Base-by-base conservation (phyloP, 768 basidiomycete species). In the Termitomyces sp. region DNA sequence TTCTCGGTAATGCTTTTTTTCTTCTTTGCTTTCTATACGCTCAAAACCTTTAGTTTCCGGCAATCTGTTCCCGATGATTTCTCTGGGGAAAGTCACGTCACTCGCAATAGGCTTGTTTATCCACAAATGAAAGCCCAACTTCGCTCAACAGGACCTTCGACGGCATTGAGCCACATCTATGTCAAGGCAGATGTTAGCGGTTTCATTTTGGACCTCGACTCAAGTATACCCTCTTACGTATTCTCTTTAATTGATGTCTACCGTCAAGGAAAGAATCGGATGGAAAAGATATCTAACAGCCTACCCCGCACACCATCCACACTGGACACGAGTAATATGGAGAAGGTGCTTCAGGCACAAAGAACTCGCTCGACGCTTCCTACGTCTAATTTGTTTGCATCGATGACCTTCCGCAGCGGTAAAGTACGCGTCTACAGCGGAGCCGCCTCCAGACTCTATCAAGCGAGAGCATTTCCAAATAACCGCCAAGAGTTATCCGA, bases 161-260 rank as follows among this genome's bases (percentile, higher is more conserved):
- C 74, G 2, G 70, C 78, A 4, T 78, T 80, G 18, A 81, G 84
- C 38, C 80, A 83, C 59, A 73, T 91, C 24, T 84, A 83, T 76
- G 75, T 92, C 58, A 75, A 76, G 32, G 90, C 90, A 1, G 83
- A 80, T 55, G 89, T 96, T 66, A 90, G 86, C 67, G 94, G 94
- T 13, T 94, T 96, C 70, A 80, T 91, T 52, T 77, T 96, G 59
- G 91, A 95, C 67, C 76, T 96, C 24, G 93, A 95, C 69, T 87
- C 92, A 0, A 82, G 83, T 28, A 90, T 96, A 58, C 84, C 92
- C 4, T 84, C 85, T 62, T 92, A 85, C 67, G 77, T 93, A 7
- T 92, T 89, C 69, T 87, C 91, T n/a, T 75, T 95, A 28, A 80
- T 92, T 46, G 91, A 94, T 61, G 92, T 96, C 33, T 95, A 94